These are phyloP conservation scores for Phaeomoniella chlamydospora DNA, from an alignment of 2,329 filamentous ascomycete genomes.

Conservation along the genomic window DNA sequence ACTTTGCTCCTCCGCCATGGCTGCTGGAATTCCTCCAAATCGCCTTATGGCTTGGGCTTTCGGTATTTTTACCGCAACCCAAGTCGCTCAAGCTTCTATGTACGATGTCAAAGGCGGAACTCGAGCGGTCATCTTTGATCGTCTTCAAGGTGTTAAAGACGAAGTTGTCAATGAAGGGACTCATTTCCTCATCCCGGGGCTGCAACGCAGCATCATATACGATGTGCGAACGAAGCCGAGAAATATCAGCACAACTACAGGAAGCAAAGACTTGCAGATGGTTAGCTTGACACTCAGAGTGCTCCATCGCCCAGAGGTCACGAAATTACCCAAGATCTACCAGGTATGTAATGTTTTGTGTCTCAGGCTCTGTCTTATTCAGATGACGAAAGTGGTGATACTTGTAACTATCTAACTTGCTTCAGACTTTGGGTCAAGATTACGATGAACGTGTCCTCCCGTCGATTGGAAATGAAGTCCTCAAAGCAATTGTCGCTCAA, in stretches of 20 bases:
- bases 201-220: slow-evolving; percentile 88
- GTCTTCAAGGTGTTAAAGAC: slow-evolving; percentile 83
- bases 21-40: slow-evolving; percentile 16
- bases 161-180: slow-evolving; percentile 88
- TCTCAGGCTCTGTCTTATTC: neutral
- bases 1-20: no score
- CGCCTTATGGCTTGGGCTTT: slow-evolving; percentile 51
- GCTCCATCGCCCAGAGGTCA: slow-evolving; percentile 84
- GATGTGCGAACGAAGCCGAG: slow-evolving; percentile 95
- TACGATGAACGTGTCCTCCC: slow-evolving; percentile 98
- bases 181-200: slow-evolving; percentile 89
- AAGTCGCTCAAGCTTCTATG: slow-evolving; percentile 61
- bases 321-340: slow-evolving; percentile 91
- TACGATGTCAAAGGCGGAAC: slow-evolving; percentile 96
- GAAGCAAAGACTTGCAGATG: slow-evolving; percentile 99
- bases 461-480: slow-evolving; percentile 97
- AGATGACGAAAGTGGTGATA: slow-evolving; percentile 1
- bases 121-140: slow-evolving; percentile 95
- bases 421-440: slow-evolving; percentile 84
- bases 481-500: slow-evolving; percentile 96
- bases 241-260: slow-evolving; percentile 94
- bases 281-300: slow-evolving; percentile 95
- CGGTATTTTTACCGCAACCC: slow-evolving; percentile 54
- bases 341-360: slow-evolving; percentile 47
- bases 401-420: neutral